These are phyloP conservation scores for Kwoniella botswanensis DNA, from an alignment of 768 basidiomycete species.

Conservation along the genomic window DNA sequence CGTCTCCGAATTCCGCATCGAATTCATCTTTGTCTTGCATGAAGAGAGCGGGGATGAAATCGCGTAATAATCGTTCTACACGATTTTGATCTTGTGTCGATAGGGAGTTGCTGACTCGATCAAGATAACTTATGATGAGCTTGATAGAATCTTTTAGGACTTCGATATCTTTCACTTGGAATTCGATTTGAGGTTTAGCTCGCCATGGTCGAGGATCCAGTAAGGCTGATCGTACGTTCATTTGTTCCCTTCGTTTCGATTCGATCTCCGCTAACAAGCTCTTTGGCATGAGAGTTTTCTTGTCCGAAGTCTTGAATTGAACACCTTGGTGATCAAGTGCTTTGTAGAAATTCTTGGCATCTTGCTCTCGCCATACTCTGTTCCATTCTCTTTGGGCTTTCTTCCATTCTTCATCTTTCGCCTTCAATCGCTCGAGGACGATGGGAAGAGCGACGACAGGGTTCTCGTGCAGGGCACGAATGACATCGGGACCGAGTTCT, in stretches of 20 bases:
- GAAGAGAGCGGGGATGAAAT: slow-evolving; percentile 82
- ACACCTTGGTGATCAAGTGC: slow-evolving; percentile 95
- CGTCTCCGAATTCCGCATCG: slow-evolving; percentile 59
- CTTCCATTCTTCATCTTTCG: slow-evolving; percentile 97
- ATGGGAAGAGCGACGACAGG: slow-evolving; percentile 90
- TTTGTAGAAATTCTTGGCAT: slow-evolving; percentile 98
- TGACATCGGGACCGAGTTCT: slow-evolving; percentile 58
- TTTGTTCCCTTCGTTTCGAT: slow-evolving; percentile 56
- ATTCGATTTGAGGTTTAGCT: slow-evolving; percentile 76
- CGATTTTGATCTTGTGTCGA: slow-evolving; percentile 75
- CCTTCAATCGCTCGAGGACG: slow-evolving; percentile 82
- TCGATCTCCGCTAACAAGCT: slow-evolving; percentile 57
- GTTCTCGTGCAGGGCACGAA: slow-evolving; percentile 79
- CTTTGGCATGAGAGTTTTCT: slow-evolving; percentile 62
- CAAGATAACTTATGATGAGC: slow-evolving; percentile 87
- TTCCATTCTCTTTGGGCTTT: slow-evolving; percentile 93
- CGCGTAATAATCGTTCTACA: slow-evolving; percentile 81
- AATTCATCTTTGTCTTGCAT: slow-evolving; percentile 62
- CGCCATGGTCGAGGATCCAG: slow-evolving; percentile 59
- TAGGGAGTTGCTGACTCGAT: slow-evolving; percentile 73
- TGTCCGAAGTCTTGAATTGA: slow-evolving; percentile 93
- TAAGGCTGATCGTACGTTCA: slow-evolving; percentile 52
- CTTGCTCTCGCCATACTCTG: slow-evolving; percentile 91
- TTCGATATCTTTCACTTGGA: slow-evolving; percentile 73
- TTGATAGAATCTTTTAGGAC: slow-evolving; percentile 88